Percentiles rank a stretch among this genome's conserved stretches.
phyloP scores from a whole-genome alignment of 2,329 filamentous ascomycete species.

The Chrysosporium queenslandicum region DNA sequence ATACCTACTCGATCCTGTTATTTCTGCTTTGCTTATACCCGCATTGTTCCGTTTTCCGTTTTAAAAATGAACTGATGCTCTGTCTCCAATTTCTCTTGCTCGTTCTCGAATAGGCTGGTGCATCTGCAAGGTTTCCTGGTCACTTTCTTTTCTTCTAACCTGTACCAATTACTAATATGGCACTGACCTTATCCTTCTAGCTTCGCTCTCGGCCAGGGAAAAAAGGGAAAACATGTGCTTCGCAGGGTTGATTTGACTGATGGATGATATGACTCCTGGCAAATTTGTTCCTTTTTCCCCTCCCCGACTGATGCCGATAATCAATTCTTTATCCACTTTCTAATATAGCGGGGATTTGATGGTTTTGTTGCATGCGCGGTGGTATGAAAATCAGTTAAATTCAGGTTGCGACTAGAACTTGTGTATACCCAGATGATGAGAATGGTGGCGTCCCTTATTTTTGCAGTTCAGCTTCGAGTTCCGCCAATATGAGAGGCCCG shows the following conservation, averaged over 20 bases:
- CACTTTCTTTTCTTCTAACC: not conserved
- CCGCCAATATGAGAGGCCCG: not conserved
- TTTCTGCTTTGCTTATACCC: conserved; percentile 6
- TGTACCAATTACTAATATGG: conserved; percentile 3
- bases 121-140: not conserved
- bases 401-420: not conserved
- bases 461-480: not conserved
- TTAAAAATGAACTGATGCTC: not conserved
- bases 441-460: not conserved
- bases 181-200: not conserved
- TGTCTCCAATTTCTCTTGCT: not conserved
- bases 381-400: not conserved
- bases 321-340: not conserved
- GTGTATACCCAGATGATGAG: conserved; percentile 1
- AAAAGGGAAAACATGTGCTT: not conserved
- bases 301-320: not conserved
- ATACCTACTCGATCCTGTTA: not conserved
- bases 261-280: not conserved
- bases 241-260: conserved; percentile 1
- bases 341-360: not conserved
- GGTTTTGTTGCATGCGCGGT: not conserved
- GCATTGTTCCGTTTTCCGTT: not conserved
- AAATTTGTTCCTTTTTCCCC: not conserved
- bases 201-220: not conserved
- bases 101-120: not conserved